Percentiles rank a stretch among this genome's conserved stretches.
Conservation (phyloP, 495 filamentous ascomycete genomes). For the Glutinoglossum americanum region DNA sequence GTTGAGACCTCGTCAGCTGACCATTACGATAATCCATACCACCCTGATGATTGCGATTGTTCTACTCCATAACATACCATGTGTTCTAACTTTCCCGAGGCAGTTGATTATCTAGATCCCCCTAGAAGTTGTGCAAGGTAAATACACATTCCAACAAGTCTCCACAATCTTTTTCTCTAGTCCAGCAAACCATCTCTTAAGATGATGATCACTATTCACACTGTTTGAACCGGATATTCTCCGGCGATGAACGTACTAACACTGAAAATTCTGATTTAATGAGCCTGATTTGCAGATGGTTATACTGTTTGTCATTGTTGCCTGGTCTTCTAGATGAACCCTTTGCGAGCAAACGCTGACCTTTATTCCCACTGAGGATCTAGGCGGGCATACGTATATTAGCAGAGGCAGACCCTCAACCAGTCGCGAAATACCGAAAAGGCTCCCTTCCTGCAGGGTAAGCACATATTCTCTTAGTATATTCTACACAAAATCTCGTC, state of each 20-base stretch:
- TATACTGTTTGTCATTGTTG: background rate
- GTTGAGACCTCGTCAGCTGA: conserved; percentile 98
- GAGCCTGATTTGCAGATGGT: conserved; percentile 31
- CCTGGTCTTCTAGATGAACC: background rate
- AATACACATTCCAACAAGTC: conserved; percentile 3
- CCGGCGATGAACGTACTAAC: conserved; percentile 56
- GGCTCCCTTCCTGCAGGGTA: no score
- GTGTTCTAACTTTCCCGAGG: conserved; percentile 2
- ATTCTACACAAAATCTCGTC: no score
- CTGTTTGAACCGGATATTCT: conserved; percentile 65
- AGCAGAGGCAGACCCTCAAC: no score
- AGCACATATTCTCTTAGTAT: no score
- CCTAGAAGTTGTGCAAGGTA: background rate
- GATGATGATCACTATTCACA: conserved; percentile 90
- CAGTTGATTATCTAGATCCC: conserved; percentile 1
- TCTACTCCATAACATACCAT: background rate
- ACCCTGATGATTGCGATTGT: conserved; percentile 1
- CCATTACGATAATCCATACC: conserved; percentile 16
- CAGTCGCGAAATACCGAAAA: no score
- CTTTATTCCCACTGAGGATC: no score
- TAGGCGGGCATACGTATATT: no score
- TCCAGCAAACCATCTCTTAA: conserved; percentile 20
- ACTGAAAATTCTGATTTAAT: conserved; percentile 99
- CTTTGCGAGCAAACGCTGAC: background rate
- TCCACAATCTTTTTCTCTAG: conserved; percentile 9